A percentile compares a stretch with the other conserved stretches of the same genome.
Conservation (phyloP, 2,329 filamentous ascomycete species). For the Phyllosticta capitalensis region DNA sequence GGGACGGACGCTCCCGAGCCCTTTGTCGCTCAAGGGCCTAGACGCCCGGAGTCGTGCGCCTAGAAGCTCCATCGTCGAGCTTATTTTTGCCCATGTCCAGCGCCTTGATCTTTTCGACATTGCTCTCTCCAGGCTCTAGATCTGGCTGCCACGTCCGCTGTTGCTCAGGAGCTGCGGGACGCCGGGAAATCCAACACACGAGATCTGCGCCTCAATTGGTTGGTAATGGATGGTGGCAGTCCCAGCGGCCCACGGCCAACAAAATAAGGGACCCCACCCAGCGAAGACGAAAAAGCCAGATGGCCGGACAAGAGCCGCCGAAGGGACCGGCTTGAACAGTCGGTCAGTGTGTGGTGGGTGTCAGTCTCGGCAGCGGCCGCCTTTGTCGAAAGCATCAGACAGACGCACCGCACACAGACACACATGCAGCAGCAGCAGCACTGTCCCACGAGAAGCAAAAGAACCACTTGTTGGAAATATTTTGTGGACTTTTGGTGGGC, state of each 20-base stretch:
- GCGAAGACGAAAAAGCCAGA: not conserved
- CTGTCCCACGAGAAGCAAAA: not conserved
- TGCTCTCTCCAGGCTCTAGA: not conserved
- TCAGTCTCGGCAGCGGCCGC: not conserved
- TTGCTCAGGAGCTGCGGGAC: not conserved
- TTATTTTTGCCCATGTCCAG: not conserved
- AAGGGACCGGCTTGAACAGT: not conserved
- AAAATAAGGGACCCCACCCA: not conserved
- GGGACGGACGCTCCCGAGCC: not conserved
- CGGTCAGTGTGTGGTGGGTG: not conserved
- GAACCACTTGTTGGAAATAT: not conserved
- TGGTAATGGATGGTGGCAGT: not conserved
- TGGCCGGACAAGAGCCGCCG: not conserved
- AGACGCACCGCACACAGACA: not conserved
- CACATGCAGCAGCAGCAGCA: not conserved
- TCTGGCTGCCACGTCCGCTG: not conserved
- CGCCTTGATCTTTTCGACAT: not conserved
- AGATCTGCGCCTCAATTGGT: not conserved
- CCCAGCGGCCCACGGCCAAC: not conserved
- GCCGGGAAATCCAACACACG: not conserved
- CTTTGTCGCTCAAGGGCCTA: not conserved
- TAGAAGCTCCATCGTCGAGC: not conserved
- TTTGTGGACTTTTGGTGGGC: not conserved
- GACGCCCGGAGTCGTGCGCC: not conserved
- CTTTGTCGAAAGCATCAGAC: not conserved